These are phyloP conservation scores for Imleria badia DNA, from an alignment of 768 basidiomycete genomes.

Conservation along the genomic window DNA sequence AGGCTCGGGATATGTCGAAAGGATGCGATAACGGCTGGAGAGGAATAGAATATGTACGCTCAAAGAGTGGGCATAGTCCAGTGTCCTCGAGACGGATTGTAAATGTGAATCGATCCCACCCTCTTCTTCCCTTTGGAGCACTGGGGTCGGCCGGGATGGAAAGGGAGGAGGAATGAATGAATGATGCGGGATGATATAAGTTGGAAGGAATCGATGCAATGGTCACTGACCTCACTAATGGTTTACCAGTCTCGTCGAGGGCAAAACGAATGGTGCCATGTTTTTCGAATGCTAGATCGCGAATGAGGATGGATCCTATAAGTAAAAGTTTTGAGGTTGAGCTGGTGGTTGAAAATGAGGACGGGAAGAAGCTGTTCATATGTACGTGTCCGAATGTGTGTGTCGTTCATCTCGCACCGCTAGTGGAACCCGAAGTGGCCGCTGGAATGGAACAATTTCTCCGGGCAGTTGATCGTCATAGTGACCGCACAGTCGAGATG, in stretches of 20 bases:
- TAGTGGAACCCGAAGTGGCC: no score
- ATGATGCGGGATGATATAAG: slow-evolving; percentile 35
- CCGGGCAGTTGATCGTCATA: no score
- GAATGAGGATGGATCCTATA: slow-evolving; percentile 75
- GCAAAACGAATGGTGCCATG: slow-evolving; percentile 80
- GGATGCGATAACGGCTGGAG: slow-evolving; percentile 51
- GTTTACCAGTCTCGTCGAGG: slow-evolving; percentile 93
- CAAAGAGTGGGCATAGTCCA: slow-evolving; percentile 56
- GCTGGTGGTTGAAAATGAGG: slow-evolving; percentile 1
- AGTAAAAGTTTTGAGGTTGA: slow-evolving; percentile 42
- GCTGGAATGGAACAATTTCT: no score
- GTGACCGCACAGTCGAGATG: no score
- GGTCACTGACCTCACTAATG: slow-evolving; percentile 76
- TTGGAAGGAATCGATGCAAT: slow-evolving; percentile 42
- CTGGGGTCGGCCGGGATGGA: neutral
- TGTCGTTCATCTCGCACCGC: no score
- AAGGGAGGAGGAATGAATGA: slow-evolving; percentile 12
- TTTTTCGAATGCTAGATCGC: slow-evolving; percentile 87
- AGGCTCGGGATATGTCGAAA: slow-evolving; percentile 17
- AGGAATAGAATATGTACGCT: slow-evolving; percentile 58
- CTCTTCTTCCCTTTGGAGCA: slow-evolving; percentile 1
- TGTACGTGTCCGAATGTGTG: no score
- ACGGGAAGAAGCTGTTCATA: no score
- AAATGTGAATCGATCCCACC: slow-evolving; percentile 66
- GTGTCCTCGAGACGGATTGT: slow-evolving; percentile 69